A percentile compares a stretch with the other conserved stretches of the same genome.
Conservation (phyloP, 192 early-diverging fungal genomes). For the Entomortierella beljakovae region DNA sequence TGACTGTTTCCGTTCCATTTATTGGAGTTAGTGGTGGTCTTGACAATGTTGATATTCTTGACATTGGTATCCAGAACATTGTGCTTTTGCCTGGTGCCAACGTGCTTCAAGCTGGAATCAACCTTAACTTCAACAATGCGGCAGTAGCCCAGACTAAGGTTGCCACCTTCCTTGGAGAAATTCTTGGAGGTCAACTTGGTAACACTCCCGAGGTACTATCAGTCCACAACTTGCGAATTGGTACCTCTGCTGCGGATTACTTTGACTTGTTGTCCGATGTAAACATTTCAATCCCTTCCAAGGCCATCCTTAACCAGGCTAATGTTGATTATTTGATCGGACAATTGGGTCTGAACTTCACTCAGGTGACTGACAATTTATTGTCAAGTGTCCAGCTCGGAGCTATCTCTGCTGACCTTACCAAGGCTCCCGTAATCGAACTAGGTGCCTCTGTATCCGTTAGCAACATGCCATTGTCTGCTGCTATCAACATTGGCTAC, state of each 20-base stretch:
- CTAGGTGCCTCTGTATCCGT: conserved; percentile 37
- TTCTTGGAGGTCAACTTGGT: conserved; percentile 44
- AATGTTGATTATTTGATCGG: conserved; percentile 26
- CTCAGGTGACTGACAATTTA: conserved; percentile 17
- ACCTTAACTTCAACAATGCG: conserved; percentile 47
- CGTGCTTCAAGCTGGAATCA: conserved; percentile 31
- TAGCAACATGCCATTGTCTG: conserved; percentile 40
- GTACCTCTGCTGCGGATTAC: conserved; percentile 47
- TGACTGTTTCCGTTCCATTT: conserved; percentile 46
- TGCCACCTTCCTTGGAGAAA: conserved; percentile 34
- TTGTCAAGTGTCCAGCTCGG: conserved; percentile 38
- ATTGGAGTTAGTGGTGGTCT: conserved; percentile 46
- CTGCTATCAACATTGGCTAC: conserved; percentile 52
- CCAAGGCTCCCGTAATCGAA: conserved; percentile 47
- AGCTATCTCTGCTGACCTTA: conserved; percentile 36
- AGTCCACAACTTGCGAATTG: conserved; percentile 44
- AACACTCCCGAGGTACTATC: conserved; percentile 46
- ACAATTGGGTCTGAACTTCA: conserved; percentile 23
- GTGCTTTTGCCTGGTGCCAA: conserved; percentile 32
- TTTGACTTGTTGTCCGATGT: conserved; percentile 49
- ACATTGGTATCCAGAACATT: conserved; percentile 35
- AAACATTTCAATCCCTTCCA: conserved; percentile 41
- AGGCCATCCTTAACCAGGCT: conserved; percentile 34
- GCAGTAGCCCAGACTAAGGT: conserved; percentile 38
- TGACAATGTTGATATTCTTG: conserved; percentile 36